phyloP scores from a whole-genome alignment of 2,329 filamentous ascomycete species.

The Colletotrichum costaricense region DNA sequence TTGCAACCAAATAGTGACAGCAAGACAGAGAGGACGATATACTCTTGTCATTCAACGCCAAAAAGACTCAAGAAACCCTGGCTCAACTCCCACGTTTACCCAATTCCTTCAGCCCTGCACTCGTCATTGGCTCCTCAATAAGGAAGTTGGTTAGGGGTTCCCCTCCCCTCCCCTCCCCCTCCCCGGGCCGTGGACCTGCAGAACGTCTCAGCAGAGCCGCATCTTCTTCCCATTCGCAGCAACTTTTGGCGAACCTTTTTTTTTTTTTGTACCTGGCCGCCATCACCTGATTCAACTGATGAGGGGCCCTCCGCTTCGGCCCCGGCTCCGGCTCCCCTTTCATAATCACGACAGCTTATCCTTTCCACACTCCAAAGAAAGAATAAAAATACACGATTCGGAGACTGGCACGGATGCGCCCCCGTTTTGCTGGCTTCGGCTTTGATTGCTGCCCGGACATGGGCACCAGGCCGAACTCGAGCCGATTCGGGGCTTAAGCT shows the following conservation, averaged over 20 bases:
- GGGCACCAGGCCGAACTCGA: neutral
- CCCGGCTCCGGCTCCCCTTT: neutral
- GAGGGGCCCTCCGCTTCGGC: neutral
- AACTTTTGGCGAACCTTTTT: constrained; percentile 12
- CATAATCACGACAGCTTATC: too few relatives aligned
- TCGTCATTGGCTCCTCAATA: constrained; percentile 4
- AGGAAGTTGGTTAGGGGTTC: neutral
- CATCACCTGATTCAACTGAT: neutral
- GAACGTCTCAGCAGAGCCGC: constrained; percentile 19
- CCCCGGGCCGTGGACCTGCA: neutral
- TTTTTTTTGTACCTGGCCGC: neutral
- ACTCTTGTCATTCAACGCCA: neutral
- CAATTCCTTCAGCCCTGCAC: neutral
- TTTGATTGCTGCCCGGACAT: neutral
- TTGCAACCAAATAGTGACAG: too few relatives aligned
- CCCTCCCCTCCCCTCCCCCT: neutral
- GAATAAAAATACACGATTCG: neutral
- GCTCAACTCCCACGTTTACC: neutral
- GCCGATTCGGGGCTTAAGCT: neutral
- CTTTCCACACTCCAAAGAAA: neutral
- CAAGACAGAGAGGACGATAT: too few relatives aligned
- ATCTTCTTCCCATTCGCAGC: neutral
- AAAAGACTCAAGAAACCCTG: neutral
- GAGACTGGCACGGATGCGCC: neutral
- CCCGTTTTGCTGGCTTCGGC: neutral